Conservation (phyloP, 306 rosid genomes). For the Cicer judaicum region DNA sequence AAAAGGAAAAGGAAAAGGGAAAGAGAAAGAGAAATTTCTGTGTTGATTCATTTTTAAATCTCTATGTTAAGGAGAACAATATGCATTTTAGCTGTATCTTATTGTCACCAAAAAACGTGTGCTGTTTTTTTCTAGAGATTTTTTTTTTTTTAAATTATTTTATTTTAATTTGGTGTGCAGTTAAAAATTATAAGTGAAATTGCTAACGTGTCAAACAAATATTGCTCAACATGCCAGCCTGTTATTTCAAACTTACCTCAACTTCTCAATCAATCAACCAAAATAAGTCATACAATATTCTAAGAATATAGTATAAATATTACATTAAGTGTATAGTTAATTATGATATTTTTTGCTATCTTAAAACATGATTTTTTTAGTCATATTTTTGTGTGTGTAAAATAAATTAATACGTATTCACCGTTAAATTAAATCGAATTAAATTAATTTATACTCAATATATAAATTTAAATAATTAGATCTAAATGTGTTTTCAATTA, state of each 20-base stretch:
- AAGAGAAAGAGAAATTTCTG: slow-evolving; percentile 39
- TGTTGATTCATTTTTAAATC: slow-evolving; percentile 36
- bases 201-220: slow-evolving; percentile 30
- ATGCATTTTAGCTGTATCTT: slow-evolving; percentile 57
- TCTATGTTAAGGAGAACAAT: slow-evolving; percentile 42
- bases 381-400: too few species aligned
- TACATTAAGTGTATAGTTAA: background rate
- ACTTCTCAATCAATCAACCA: slow-evolving; percentile 30
- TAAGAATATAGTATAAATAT: background rate
- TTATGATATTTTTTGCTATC: background rate
- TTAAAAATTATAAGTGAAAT: background rate
- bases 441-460: too few species aligned
- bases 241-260: background rate
- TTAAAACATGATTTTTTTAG: too few species aligned
- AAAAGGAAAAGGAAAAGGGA: background rate
- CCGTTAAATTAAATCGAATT: background rate
- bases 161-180: background rate
- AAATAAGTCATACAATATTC: background rate
- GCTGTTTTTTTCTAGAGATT: background rate
- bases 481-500: background rate
- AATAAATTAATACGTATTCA: too few species aligned
- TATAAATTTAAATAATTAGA: too few species aligned
- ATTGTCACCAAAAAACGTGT: slow-evolving; percentile 46
- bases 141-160: background rate
- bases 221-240: slow-evolving; percentile 44